These are phyloP conservation scores for Plantago major DNA, from an alignment of 257 asterid genomes.

Conservation along the genomic window DNA sequence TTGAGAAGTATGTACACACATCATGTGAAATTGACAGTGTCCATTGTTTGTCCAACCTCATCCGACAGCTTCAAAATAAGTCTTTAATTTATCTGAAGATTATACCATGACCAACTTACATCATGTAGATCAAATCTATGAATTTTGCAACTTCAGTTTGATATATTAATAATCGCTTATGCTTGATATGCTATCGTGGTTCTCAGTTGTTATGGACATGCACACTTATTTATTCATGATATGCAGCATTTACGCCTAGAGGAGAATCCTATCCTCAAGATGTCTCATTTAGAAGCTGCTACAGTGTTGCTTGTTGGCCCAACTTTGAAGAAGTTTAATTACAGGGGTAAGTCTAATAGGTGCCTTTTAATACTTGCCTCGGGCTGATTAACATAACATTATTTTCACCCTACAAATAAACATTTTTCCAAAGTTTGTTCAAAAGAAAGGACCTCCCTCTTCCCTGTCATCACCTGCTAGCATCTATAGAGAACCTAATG, in stretches of 20 bases:
- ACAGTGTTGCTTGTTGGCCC: slow-evolving; percentile 93
- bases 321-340: slow-evolving; percentile 90
- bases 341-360: slow-evolving; percentile 56
- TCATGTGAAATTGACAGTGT: neutral
- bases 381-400: slow-evolving; percentile 5
- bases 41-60: slow-evolving; percentile 8
- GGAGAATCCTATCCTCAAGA: slow-evolving; percentile 97
- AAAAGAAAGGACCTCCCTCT: neutral
- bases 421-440: slow-evolving; percentile 5
- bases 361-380: slow-evolving; percentile 12
- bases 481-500: slow-evolving; percentile 9
- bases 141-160: slow-evolving; percentile 4
- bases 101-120: neutral
- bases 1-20: no score
- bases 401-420: neutral
- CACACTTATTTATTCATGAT: slow-evolving; percentile 7
- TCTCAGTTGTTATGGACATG: neutral
- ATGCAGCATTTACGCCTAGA: slow-evolving; percentile 96
- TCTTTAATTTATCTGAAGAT: neutral
- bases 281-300: slow-evolving; percentile 92
- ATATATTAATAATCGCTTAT: slow-evolving; percentile 1
- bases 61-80: neutral
- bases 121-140: slow-evolving; percentile 8
- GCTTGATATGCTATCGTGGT: slow-evolving; percentile 12
- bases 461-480: slow-evolving; percentile 15